phyloP scores from a whole-genome alignment of 108 stramenopile species.

The Conticribra guillardii region DNA sequence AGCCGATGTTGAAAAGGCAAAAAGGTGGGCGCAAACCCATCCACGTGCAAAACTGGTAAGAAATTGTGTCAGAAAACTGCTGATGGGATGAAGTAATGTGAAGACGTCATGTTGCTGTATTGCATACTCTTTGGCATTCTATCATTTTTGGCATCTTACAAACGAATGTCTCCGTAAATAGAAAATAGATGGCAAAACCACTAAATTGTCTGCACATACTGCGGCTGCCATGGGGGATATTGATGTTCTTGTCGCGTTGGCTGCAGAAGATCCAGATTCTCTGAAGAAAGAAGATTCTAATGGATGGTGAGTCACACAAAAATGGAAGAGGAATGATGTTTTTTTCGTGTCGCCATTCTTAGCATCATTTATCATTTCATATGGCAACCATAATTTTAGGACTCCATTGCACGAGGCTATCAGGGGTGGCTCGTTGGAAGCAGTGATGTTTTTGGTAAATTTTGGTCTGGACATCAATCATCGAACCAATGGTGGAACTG shows the following conservation, averaged over 20 bases:
- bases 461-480: slow-evolving; percentile 47
- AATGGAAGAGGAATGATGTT: slow-evolving; percentile 38
- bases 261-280: slow-evolving; percentile 34
- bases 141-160: too few relatives aligned
- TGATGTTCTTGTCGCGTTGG: slow-evolving; percentile 43
- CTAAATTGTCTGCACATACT: slow-evolving; percentile 6
- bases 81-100: too few relatives aligned
- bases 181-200: too few relatives aligned
- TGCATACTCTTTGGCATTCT: too few relatives aligned
- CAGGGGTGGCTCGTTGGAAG: slow-evolving; percentile 63
- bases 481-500: slow-evolving; percentile 38
- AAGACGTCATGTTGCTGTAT: too few relatives aligned
- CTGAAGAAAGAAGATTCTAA: slow-evolving; percentile 46
- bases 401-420: slow-evolving; percentile 84
- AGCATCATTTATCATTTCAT: slow-evolving; percentile 10
- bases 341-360: slow-evolving; percentile 50
- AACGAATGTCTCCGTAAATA: too few relatives aligned
- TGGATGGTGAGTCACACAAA: slow-evolving; percentile 39
- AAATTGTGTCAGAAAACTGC: not conserved
- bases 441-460: slow-evolving; percentile 59
- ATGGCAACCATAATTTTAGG: slow-evolving; percentile 87
- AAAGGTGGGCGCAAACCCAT: slow-evolving; percentile 41
- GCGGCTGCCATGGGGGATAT: slow-evolving; percentile 36
- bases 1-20: slow-evolving; percentile 14
- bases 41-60: slow-evolving; percentile 42